Percentiles rank a stretch among this genome's conserved stretches.
Conservation (phyloP, 2,329 filamentous ascomycete genomes). For the Teratosphaeria gauchensis region DNA sequence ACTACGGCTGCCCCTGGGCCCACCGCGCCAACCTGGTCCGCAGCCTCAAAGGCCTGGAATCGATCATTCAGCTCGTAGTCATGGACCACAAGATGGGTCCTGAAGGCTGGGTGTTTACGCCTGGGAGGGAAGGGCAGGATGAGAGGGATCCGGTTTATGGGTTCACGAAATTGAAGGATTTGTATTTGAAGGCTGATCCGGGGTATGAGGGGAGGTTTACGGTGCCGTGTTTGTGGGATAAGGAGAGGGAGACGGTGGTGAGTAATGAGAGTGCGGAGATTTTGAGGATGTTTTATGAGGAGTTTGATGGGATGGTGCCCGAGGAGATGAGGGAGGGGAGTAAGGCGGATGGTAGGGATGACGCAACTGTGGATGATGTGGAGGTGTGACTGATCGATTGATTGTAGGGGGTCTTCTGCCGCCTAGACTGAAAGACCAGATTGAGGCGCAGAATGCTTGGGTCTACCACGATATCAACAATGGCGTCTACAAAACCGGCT, state of each 20-base stretch:
- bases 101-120: slow-evolving; percentile 62
- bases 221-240: slow-evolving; percentile 68
- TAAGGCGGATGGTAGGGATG: slow-evolving; percentile 34
- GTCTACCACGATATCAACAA: slow-evolving; percentile 57
- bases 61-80: slow-evolving; percentile 40
- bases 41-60: slow-evolving; percentile 41
- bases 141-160: slow-evolving; percentile 54
- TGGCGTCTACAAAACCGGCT: slow-evolving; percentile 53
- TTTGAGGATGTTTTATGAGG: slow-evolving; percentile 74
- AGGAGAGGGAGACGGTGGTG: slow-evolving; percentile 59
- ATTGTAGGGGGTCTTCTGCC: slow-evolving; percentile 53
- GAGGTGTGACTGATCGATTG: not conserved
- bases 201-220: slow-evolving; percentile 66
- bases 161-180: slow-evolving; percentile 57
- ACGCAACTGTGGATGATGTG: not conserved
- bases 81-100: slow-evolving; percentile 31
- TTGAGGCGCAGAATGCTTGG: slow-evolving; percentile 73
- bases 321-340: slow-evolving; percentile 46
- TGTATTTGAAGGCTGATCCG: slow-evolving; percentile 63
- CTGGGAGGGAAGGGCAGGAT: slow-evolving; percentile 44
- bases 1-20: slow-evolving; percentile 55
- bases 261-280: slow-evolving; percentile 89
- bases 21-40: slow-evolving; percentile 41
- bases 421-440: slow-evolving; percentile 49
- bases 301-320: slow-evolving; percentile 56